These are phyloP conservation scores for Chrysoporthe austroafricana DNA, from an alignment of 2,329 filamentous ascomycete species.

Conservation along the genomic window DNA sequence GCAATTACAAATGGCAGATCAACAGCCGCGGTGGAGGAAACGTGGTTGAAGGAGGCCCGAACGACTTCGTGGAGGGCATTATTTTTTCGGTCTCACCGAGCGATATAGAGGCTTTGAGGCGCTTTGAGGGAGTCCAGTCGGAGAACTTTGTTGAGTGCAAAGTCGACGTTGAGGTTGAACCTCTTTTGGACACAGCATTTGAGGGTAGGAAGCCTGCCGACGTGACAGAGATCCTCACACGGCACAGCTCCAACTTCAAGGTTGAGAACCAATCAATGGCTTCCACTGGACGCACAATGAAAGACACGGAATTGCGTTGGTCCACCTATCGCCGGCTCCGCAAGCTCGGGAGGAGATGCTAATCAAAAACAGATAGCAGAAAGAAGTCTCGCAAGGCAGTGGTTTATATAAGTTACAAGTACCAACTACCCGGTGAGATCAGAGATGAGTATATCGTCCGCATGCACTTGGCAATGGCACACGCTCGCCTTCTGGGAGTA, in stretches of 20 bases:
- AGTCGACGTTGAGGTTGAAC: not conserved
- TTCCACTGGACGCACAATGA: not conserved
- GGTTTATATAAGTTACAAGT: not conserved
- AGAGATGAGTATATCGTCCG: not conserved
- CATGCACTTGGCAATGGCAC: not conserved
- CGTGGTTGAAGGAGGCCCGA: not conserved
- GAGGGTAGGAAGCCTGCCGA: not conserved
- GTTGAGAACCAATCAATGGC: not conserved
- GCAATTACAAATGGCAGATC: not conserved
- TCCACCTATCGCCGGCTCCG: not conserved
- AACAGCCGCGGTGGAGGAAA: not conserved
- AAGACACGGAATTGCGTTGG: not conserved
- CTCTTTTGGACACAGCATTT: not conserved
- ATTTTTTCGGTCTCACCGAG: not conserved
- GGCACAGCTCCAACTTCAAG: not conserved
- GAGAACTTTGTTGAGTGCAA: not conserved
- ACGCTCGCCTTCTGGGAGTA: not conserved
- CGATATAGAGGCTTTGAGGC: not conserved
- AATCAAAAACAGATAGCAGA: not conserved
- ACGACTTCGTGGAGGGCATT: not conserved
- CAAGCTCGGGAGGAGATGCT: not conserved
- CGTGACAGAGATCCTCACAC: not conserved
- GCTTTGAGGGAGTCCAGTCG: not conserved
- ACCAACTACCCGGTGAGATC: not conserved
- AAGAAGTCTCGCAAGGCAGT: not conserved